Percentiles rank a stretch among this genome's conserved stretches.
Evolutionary conservation across 306 rosid genomes (phyloP).

Genomic region (Lathyrus oleraceus): DNA sequence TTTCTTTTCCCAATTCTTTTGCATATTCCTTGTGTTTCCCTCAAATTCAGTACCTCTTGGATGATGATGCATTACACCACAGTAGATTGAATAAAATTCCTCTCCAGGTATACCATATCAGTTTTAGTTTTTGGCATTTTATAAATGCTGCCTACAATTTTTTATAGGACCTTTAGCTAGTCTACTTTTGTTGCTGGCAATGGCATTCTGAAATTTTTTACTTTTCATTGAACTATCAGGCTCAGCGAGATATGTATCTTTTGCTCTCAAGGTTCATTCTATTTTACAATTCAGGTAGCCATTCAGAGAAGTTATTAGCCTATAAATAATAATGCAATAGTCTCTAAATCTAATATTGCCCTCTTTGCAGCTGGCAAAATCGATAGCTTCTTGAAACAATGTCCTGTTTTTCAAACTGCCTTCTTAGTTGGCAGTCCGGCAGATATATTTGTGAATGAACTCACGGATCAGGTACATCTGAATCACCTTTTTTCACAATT

Average conservation of each 20-base stretch:
- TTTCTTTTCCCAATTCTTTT: constrained; percentile 24
- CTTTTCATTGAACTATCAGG: constrained; percentile 56
- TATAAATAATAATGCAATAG: constrained; percentile 25
- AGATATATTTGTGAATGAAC: constrained; percentile 87
- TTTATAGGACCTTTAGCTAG: constrained; percentile 7
- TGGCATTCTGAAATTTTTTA: constrained; percentile 29
- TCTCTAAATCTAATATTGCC: constrained; percentile 31
- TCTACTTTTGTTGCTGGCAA: constrained; percentile 25
- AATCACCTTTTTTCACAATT: constrained; percentile 18
- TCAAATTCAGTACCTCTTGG: constrained; percentile 78
- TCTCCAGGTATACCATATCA: constrained; percentile 41
- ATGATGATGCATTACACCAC: constrained; percentile 83
- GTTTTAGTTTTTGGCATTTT: constrained; percentile 23
- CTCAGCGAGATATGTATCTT: constrained; percentile 88
- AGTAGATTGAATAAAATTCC: constrained; percentile 61
- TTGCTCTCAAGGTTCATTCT: constrained; percentile 88
- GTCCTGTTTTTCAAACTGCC: constrained; percentile 78
- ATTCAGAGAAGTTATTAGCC: constrained; percentile 28
- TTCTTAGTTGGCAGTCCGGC: constrained; percentile 81
- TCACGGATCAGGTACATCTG: constrained; percentile 78
- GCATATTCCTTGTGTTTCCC: constrained; percentile 32
- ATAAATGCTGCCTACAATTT: neutral
- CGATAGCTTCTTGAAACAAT: constrained; percentile 74
- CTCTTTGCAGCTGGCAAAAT: constrained; percentile 69
- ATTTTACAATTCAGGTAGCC: constrained; percentile 82